Evolutionary conservation across 2,329 filamentous ascomycete genomes (phyloP).

Genomic region (Fonsecaea nubica): DNA sequence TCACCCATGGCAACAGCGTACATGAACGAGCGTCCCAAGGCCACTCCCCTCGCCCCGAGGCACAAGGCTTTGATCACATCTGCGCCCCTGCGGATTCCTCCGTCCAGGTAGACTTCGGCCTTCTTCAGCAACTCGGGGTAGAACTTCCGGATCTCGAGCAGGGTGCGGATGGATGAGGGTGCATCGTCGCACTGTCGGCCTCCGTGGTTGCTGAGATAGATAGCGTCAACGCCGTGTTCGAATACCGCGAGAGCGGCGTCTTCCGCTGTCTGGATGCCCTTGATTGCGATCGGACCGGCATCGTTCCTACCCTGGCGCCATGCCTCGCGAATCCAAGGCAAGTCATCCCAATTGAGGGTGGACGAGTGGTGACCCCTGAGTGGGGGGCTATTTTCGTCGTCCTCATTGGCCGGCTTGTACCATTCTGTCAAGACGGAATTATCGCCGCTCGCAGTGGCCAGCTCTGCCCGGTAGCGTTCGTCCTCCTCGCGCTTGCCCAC

Average conservation of each 20-base stretch:
- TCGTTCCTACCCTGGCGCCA: constrained; percentile 42
- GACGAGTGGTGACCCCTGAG: constrained; percentile 62
- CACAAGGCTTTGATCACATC: constrained; percentile 63
- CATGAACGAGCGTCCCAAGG: constrained; percentile 61
- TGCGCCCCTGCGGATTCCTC: constrained; percentile 60
- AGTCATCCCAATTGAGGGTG: constrained; percentile 60
- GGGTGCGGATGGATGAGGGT: constrained; percentile 57
- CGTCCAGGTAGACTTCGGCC: constrained; percentile 61
- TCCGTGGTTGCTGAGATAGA: constrained; percentile 65
- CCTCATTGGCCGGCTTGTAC: constrained; percentile 53
- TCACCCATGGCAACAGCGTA: constrained; percentile 60
- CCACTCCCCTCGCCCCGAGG: constrained; percentile 61
- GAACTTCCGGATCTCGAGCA: constrained; percentile 59
- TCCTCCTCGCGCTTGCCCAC: constrained; percentile 64
- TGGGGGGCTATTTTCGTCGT: constrained; percentile 58
- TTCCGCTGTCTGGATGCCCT: constrained; percentile 64
- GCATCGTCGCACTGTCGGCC: constrained; percentile 62
- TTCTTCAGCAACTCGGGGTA: constrained; percentile 59
- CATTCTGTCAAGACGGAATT: constrained; percentile 42
- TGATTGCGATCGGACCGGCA: constrained; percentile 63
- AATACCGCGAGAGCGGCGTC: constrained; percentile 59
- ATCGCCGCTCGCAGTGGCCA: constrained; percentile 35
- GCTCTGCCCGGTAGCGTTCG: constrained; percentile 59
- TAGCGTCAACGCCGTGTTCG: constrained; percentile 59
- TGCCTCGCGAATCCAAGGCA: constrained; percentile 58